phyloP scores from a whole-genome alignment of 805 yeast genomes.

The Saccharomyces cerevisiae region DNA sequence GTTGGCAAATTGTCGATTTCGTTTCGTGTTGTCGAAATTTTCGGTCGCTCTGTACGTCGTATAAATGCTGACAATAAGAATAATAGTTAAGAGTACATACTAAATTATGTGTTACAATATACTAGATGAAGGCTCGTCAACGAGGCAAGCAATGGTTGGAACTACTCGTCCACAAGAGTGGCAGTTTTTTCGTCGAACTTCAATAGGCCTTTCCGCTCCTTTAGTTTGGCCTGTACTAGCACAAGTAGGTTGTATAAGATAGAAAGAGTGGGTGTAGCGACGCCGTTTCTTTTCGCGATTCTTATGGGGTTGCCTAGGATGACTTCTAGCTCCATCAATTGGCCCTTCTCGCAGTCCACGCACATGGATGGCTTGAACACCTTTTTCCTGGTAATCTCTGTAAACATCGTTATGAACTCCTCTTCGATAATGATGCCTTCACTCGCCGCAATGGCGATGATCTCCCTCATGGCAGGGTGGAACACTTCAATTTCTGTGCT shows the following conservation, averaged over 20 bases:
- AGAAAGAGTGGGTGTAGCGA: slow-evolving; percentile 51
- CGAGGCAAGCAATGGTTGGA: not conserved
- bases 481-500: slow-evolving; percentile 28
- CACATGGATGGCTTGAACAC: slow-evolving; percentile 63
- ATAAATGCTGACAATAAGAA: not conserved
- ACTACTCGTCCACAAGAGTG: slow-evolving; percentile 7
- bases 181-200: slow-evolving; percentile 13
- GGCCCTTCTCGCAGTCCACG: slow-evolving; percentile 52
- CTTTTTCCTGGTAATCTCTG: slow-evolving; percentile 45
- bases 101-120: not conserved
- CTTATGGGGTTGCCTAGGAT: slow-evolving; percentile 59
- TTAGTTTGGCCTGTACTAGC: slow-evolving; percentile 52
- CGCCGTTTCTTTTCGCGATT: slow-evolving; percentile 38
- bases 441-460: slow-evolving; percentile 49
- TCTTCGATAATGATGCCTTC: slow-evolving; percentile 49
- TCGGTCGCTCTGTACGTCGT: not conserved
- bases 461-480: slow-evolving; percentile 58
- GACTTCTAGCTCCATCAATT: slow-evolving; percentile 61
- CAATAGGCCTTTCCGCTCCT: slow-evolving; percentile 46
- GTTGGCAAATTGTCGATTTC: not conserved
- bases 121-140: not conserved
- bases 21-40: not conserved
- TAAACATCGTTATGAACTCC: slow-evolving; percentile 38
- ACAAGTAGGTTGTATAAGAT: slow-evolving; percentile 51
- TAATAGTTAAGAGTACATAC: not conserved